Evolutionary conservation across 2,329 filamentous ascomycete species (phyloP), one percentile per base, ranked within the genome.

Genomic region (Chaetomiaceae sp.): DNA sequence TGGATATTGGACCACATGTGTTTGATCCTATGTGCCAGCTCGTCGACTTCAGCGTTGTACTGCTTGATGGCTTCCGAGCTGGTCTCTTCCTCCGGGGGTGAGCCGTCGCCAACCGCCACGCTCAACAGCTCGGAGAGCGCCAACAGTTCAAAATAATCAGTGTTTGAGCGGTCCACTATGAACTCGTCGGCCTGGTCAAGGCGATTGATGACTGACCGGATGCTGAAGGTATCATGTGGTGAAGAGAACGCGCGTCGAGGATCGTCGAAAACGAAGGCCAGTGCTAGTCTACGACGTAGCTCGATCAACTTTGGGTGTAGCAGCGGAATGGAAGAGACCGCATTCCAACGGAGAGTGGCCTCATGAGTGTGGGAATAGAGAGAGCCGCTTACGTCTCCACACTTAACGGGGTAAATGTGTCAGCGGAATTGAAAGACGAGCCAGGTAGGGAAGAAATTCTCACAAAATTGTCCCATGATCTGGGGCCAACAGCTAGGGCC

Each of bases 21-120:
- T 57, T 84, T 81, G 47, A 95, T 73, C 30, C 73, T 74, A 16
- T 71, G 69, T 1, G 81, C 76, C 4, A 96, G 74, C 20, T 71
- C 73, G 67, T 96, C 90, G 30, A 96, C 74, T 10, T 83, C 75
- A 5, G 71, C 68, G 64, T 96, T 89, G 73, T 92, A 95, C 3
- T 71, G 56, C 42, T 60, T 68, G 43, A 66, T 64, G 42, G 63
- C 64, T 34, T 33, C 56, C 2, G 48, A 43, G 23, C 27, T 45
- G 34, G 32, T 67, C 7, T 41, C 53, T 62, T 66, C 13, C 64
- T 65, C 27, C 8, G 60, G 57, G 2, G 53, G 56, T 20, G 45
- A 27, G 38, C 71, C 88, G 53, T 85, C 81, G 55, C 89, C 88
- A 47, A 96, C 75, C 14, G 82, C 85, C 34, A 89, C 79, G 64